Evolutionary conservation across 177 flowering plant species (phyloP), one percentile per base, ranked within the genome.

Genomic region (Telopea speciosissima): DNA sequence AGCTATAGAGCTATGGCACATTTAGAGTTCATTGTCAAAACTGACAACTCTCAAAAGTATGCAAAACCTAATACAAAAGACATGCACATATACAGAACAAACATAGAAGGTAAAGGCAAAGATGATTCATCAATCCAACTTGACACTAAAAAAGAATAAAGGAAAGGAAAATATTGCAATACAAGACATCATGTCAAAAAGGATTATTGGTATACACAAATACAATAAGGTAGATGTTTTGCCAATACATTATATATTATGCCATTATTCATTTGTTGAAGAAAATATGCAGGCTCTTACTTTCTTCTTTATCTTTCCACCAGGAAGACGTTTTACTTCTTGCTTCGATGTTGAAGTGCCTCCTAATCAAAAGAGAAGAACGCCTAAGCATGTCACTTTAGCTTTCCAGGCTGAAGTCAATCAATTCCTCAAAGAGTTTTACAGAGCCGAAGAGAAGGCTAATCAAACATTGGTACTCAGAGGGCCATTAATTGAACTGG

Each of bases 291-390:
- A 67, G 45, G 24, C 14, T 16, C 86, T 77, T 76, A 89, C 98
- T 82, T 90, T 93, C 85, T 89, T 92, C 79, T 93, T 91, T 67
- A 89, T 79, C 83, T 92, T 93, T 21, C 98, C 98, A 77, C 98
- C 98, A 40, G 98, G 98, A 66, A 93, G 97, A 40, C 97, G 95
- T 72, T 92, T 93, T 12, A 89, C 93, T 79, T 89, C 97, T 80
- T 67, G 83, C 79, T 93, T 89, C 33, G 88, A 70, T 65, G 86
- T 73, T 36, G 90, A 85, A 64, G 86, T 63, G 63, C 82, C 85
- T 26, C 81, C 88, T 84, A 74, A 79, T 63, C 14, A 49, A 67
- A 22, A 66, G 36, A 24, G 54, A 61, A 21, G 60, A 42, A 49
- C 5, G 28, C 12, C 7, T 13, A n/a, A 26, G 52, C 63, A 62